Base-by-base conservation (phyloP, 106 monocot species). In the Dioscorea dumetorum region DNA sequence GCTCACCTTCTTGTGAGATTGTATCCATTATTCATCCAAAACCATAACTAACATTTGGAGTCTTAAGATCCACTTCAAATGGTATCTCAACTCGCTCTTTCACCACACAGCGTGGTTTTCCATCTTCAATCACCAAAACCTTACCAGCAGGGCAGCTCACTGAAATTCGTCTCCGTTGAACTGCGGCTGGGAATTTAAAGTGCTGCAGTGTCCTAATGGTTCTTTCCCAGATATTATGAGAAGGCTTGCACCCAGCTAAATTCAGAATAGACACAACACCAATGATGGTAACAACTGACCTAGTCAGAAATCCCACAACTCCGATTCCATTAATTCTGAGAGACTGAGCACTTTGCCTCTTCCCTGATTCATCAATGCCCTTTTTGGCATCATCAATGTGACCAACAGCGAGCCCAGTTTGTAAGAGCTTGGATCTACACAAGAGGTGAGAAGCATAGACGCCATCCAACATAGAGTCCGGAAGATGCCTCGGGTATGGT, bases 51-150 rank as follows among this genome's bases (percentile, higher is more conserved):
- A 85, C 59, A 57, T 72, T 78, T 50, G 85, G 91, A 28, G 70
- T 65, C 0, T 50, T 67, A 48, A 82, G 77, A 70, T 80, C 76
- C 3, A 81, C 60, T 21, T 81, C 91, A 72, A 95, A 91, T 50
- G 95, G 95, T 12, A 91, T 66, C 67, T 91, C 91, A 8, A 91
- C 66, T 51, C 95, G 68, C 72, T 91, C 91, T 65, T 84, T 95
- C 0, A 88, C 91, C 13, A 88, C 58, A 68, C 91, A 91, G 31
- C 72, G 72, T 4, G 79, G 58, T 61, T 78, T 74, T n/a, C 95
- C 95, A 73, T 88, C 69, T 75, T 95, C 85, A 13, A 85, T 75
- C 34, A 91, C 85, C 69, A 91, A 23, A 28, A 86, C 63, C 75
- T 88, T 88, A 10, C 91, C 88, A 60, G 85, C 79, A 2, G 91